Evolutionary conservation across 1,139 yeast species (phyloP), one percentile per base, ranked within the genome.

Genomic region (Suhomyces ambrosiae): DNA sequence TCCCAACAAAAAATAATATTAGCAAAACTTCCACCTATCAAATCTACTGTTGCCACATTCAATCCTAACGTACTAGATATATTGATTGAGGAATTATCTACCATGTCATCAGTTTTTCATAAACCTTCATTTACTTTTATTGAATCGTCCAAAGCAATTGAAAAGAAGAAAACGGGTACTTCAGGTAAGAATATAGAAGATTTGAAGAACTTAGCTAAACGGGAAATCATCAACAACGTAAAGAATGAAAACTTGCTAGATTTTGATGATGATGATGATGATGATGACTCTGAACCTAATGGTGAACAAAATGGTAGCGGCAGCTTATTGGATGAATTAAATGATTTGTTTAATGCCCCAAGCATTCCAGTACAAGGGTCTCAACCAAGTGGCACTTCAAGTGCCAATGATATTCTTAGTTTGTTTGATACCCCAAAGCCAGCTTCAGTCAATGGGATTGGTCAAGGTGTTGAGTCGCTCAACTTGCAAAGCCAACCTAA

Each of bases 101-200:
- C 95, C 2, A 74, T 92, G 46, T 84, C 96, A 15, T 87, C 97
- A 0, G 94, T 92, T 2, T 87, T 88, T 55, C 95, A 86, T 60
- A 85, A 84, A 55, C 96, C 97, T 8, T 80, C 88, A 6, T 71
- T 79, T 25, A 72, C 83, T 25, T 85, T 86, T 56, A 72, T 82
- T 47, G 80, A 77, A 38, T 67, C 73, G 14, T 48, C 53, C n/a
- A 53, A 57, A 19, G 49, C 63, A 28, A 54, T 54, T 34, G 58
- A 58, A 25, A 46, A 49, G 38, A 49, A 43, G 44, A 52, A 48
- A 24, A 38, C 44, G 13, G 47, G 46, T 10, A 26, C 51, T 15
- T 35, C 46, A 2, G 27, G 44, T 8, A 43, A 46, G 30, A 33
- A 30, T 35, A 71, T 89, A 38, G 90, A 86, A 47, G 97, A 89